These are phyloP conservation scores for Panicum virgatum DNA, from an alignment of 202 grass and related monocot genomes.

Conservation along the genomic window DNA sequence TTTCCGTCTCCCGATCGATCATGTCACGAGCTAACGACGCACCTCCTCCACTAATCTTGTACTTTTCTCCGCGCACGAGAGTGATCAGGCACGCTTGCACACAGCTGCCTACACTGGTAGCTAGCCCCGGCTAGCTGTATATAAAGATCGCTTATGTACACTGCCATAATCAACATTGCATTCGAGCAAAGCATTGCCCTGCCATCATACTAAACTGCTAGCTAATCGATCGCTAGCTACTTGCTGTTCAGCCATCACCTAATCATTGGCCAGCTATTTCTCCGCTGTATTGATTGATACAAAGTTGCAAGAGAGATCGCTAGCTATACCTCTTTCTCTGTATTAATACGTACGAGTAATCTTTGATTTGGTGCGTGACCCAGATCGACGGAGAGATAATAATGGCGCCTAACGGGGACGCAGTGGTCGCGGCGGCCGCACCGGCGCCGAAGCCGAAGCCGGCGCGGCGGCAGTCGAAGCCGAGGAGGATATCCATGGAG, in stretches of 20 bases:
- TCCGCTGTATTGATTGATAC: neutral
- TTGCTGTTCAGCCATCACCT: neutral
- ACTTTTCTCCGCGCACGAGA: conserved; percentile 18
- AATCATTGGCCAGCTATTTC: neutral
- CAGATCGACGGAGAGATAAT: neutral
- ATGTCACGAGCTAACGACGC: conserved; percentile 27
- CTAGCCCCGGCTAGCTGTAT: neutral
- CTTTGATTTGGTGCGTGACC: conserved; percentile 11
- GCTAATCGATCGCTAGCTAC: neutral
- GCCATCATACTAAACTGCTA: neutral
- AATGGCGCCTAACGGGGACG: conserved; percentile 69
- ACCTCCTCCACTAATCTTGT: conserved; percentile 18
- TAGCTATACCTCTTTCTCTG: neutral
- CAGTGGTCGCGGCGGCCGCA: conserved; percentile 30
- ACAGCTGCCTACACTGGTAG: neutral
- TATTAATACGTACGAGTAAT: neutral
- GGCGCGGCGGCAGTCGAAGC: conserved; percentile 18
- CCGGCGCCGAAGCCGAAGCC: neutral
- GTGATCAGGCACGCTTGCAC: neutral
- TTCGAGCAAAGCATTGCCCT: neutral
- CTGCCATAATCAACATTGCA: neutral
- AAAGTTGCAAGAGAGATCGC: neutral
- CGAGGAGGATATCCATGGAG: conserved; percentile 76
- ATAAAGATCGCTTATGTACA: conserved; percentile 16
- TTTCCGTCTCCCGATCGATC: neutral